These are phyloP conservation scores for Erythrophleum ivorense DNA, from an alignment of 331 rosid species.

Conservation along the genomic window DNA sequence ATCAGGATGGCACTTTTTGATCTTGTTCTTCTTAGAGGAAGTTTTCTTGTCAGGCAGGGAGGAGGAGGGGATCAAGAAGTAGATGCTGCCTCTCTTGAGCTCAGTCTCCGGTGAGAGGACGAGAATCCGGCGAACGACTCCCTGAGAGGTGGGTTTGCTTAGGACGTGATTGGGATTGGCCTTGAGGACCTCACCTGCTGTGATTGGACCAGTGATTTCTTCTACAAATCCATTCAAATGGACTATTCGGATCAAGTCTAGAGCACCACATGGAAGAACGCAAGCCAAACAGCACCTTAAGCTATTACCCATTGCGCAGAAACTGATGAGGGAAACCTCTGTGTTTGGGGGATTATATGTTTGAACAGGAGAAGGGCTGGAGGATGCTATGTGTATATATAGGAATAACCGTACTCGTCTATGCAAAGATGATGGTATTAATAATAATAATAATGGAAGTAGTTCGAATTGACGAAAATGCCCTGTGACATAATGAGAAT, in stretches of 20 bases:
- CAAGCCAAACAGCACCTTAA: slow-evolving; percentile 96
- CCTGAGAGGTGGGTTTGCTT: slow-evolving; percentile 80
- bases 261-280: slow-evolving; percentile 90
- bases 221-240: slow-evolving; percentile 89
- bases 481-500: slow-evolving; percentile 34
- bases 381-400: slow-evolving; percentile 51
- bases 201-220: slow-evolving; percentile 70
- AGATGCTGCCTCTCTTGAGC: slow-evolving; percentile 85
- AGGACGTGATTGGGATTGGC: slow-evolving; percentile 88
- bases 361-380: slow-evolving; percentile 36
- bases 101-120: slow-evolving; percentile 82
- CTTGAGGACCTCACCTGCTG: slow-evolving; percentile 78
- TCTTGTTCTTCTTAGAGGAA: slow-evolving; percentile 42
- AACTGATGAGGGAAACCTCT: neutral
- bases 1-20: neutral
- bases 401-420: slow-evolving; percentile 40
- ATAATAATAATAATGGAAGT: slow-evolving; percentile 32
- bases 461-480: slow-evolving; percentile 44
- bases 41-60: slow-evolving; percentile 68
- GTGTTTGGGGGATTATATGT: neutral
- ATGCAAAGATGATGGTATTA: neutral
- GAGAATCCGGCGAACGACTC: slow-evolving; percentile 73
- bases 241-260: slow-evolving; percentile 87
- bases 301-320: slow-evolving; percentile 76
- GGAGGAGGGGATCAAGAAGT: slow-evolving; percentile 83